A percentile compares a stretch with the other conserved stretches of the same genome.
These are phyloP conservation scores for Colletotrichum kahawae DNA, from an alignment of 2,329 filamentous ascomycete genomes.

Conservation along the genomic window DNA sequence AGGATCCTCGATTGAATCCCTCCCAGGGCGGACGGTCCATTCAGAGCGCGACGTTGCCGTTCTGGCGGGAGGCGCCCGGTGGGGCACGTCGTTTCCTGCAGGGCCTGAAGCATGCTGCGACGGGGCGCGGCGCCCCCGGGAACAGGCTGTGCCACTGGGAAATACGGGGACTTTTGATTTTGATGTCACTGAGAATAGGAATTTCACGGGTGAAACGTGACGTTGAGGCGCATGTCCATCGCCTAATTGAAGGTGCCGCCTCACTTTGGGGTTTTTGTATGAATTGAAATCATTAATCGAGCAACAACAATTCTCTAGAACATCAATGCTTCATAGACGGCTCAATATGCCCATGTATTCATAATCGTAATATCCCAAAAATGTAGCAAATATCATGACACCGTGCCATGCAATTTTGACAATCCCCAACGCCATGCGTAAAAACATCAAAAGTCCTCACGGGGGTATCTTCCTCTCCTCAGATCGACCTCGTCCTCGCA, in stretches of 20 bases:
- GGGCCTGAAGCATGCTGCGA: background rate
- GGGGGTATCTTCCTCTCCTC: background rate
- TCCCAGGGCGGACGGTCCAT: background rate
- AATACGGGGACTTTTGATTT: background rate
- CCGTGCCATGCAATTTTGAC: background rate
- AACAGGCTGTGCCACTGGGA: background rate
- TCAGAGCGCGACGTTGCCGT: background rate
- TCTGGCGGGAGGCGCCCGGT: background rate
- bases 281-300: background rate
- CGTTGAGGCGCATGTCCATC: background rate
- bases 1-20: background rate
- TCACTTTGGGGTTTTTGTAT: background rate
- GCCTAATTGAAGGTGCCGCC: background rate
- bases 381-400: background rate
- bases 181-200: background rate
- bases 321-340: background rate
- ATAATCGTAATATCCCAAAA: background rate
- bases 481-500: background rate
- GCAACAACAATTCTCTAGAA: fast-evolving
- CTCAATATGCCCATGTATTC: background rate
- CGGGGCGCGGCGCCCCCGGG: background rate
- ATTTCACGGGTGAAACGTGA: background rate
- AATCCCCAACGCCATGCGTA: background rate
- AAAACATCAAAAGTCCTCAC: background rate
- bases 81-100: background rate